Conservation (phyloP, 257 asterid species). For the Ocimum tenuiflorum region DNA sequence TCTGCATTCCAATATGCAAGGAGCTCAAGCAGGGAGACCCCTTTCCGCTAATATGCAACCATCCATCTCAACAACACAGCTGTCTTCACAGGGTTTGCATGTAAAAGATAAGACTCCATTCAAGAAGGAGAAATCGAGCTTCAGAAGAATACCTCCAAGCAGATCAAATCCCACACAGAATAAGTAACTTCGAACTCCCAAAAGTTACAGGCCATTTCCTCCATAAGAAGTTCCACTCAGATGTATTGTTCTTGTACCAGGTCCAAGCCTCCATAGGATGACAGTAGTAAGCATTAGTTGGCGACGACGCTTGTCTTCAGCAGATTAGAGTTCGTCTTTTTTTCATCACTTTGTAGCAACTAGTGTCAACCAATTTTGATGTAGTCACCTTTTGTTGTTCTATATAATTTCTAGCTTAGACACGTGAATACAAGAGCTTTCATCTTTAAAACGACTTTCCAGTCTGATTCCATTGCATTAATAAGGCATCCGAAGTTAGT, state of each 20-base stretch:
- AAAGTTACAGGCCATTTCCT: conserved; percentile 18
- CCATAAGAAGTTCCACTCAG: conserved; percentile 30
- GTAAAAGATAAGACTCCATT: conserved; percentile 35
- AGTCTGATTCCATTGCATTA: conserved; percentile 4
- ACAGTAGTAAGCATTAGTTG: conserved; percentile 17
- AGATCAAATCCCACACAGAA: conserved; percentile 62
- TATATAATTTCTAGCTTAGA: conserved; percentile 34
- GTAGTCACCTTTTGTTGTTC: conserved; percentile 21
- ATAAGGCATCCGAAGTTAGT: neutral
- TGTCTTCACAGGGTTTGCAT: conserved; percentile 30
- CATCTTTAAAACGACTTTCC: neutral
- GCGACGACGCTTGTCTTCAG: conserved; percentile 3
- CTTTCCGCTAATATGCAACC: conserved; percentile 8
- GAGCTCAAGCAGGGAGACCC: conserved; percentile 26
- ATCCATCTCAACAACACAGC: conserved; percentile 8
- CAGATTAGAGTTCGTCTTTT: conserved; percentile 23
- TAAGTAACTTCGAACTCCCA: conserved; percentile 40
- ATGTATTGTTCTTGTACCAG: conserved; percentile 39
- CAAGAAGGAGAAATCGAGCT: conserved; percentile 44
- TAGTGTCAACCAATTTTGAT: conserved; percentile 32
- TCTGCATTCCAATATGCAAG: conserved; percentile 29
- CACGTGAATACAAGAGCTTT: conserved; percentile 44
- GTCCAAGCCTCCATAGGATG: conserved; percentile 36
- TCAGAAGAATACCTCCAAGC: conserved; percentile 48
- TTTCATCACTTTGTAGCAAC: conserved; percentile 18